Evolutionary conservation across 352 stramenopile species (phyloP).

Genomic region (Globisporangium cylindrosporum): DNA sequence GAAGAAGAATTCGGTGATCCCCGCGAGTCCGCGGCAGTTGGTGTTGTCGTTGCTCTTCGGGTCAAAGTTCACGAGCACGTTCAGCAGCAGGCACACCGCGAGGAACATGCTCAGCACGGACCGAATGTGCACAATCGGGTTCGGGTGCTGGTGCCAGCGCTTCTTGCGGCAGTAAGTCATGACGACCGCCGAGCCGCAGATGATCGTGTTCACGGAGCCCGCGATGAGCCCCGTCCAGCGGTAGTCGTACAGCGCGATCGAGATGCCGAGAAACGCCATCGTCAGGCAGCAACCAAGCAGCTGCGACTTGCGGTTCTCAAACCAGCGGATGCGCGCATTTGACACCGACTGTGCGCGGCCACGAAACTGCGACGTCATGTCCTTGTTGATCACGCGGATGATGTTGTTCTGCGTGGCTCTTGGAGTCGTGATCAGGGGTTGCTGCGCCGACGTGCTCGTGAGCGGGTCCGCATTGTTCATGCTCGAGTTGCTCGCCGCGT

Average conservation of each 20-base stretch:
- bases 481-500: constrained; percentile 30
- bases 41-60: constrained; percentile 37
- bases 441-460: constrained; percentile 56
- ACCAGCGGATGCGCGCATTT: constrained; percentile 80
- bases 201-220: constrained; percentile 85
- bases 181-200: constrained; percentile 82
- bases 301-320: constrained; percentile 88
- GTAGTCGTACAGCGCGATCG: constrained; percentile 87
- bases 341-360: constrained; percentile 66
- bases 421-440: constrained; percentile 62
- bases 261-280: constrained; percentile 83
- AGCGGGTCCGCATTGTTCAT: constrained; percentile 17
- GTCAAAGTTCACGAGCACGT: constrained; percentile 79
- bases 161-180: constrained; percentile 88
- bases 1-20: constrained; percentile 89
- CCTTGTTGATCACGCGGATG: constrained; percentile 89
- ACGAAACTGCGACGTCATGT: constrained; percentile 86
- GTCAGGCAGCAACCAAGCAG: constrained; percentile 81
- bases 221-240: constrained; percentile 85
- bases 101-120: constrained; percentile 85
- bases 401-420: constrained; percentile 65
- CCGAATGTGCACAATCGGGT: constrained; percentile 86
- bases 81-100: constrained; percentile 77
- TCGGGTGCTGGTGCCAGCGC: constrained; percentile 87
- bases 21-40: constrained; percentile 68